Evolutionary conservation across 1,284 basidiomycete species (phyloP).

Genomic region (Afroboletus lepidellus): DNA sequence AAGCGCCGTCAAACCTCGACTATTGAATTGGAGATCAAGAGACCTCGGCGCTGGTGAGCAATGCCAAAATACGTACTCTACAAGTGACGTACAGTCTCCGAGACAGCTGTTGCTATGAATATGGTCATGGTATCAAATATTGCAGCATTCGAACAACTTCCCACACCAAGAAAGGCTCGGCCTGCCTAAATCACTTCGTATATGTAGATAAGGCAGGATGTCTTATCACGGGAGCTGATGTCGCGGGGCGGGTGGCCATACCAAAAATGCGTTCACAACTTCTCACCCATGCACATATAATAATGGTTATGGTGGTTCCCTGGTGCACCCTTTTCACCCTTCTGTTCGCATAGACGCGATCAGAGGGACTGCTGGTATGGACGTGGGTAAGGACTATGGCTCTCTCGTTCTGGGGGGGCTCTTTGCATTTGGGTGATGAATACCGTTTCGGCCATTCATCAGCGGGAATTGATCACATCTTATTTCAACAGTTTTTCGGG

Average conservation of each 20-base stretch:
- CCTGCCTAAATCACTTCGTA: not conserved
- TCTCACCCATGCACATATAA: constrained; percentile 14
- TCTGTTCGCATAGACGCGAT: not conserved
- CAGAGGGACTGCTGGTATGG: not conserved
- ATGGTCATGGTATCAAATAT: not conserved
- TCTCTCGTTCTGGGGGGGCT: constrained; percentile 25
- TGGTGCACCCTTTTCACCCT: not conserved
- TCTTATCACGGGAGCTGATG: not conserved
- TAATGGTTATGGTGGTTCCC: not conserved
- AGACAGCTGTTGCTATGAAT: not conserved
- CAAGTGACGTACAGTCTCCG: not conserved
- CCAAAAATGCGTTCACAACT: not conserved
- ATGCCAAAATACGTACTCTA: not conserved
- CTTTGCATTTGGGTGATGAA: constrained; percentile 22
- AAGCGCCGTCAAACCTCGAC: too few species aligned
- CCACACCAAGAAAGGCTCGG: not conserved
- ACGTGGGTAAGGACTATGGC: constrained; percentile 16
- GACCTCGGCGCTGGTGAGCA: not conserved
- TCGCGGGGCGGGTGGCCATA: not conserved
- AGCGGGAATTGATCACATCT: not conserved
- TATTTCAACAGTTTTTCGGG: constrained; percentile 21
- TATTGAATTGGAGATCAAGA: too few species aligned
- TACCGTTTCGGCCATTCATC: not conserved
- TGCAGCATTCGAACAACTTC: not conserved
- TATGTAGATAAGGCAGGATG: too few species aligned